Evolutionary conservation across 495 filamentous ascomycete species (phyloP), one percentile per base, ranked within the genome.

Genomic region (Podospora appendiculata): DNA sequence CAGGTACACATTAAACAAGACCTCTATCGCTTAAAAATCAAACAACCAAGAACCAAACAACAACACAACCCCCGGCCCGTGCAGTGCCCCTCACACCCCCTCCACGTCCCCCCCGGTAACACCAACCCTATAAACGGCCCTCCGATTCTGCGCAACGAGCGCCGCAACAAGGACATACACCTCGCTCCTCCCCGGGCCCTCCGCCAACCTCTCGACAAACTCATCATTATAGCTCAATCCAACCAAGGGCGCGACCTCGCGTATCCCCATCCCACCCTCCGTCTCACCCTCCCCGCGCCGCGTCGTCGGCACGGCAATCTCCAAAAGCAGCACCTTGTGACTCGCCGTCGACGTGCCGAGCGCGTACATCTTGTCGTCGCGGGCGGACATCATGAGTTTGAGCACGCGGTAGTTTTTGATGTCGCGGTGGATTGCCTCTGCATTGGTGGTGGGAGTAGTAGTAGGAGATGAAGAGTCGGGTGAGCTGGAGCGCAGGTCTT

Each of bases 331-430:
- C 39, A 70, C 53, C 17, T 33, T 56, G 17, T 56, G 52, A 14
- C 48, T 62, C 2, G 55, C 61, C 13, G 48, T 9, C 12, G 52
- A 51, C 8, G 45, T 59, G 3, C 66, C 68, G 14, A 70, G 32
- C 2, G 65, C 66, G 45, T 59, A 64, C 0, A 69, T 52, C 18
- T 55, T 53, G 14, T 56, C 54, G 16, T 64, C 52, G 13, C 45
- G 42, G 18, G 45, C 35, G 36, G 60, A 56, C 35, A 60, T 58
- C 38, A 70, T 52, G 9, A 70, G 48, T 40, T 62, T 60, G 3
- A 61, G n/a, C 6, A 70, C 54, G 13, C 58, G 55, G 32, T 67
- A 67, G 17, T 63, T 63, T 9, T 54, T 48, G n/a, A 69, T 58
- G 14, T 51, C 51, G 14, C 41, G 57, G 17, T 66, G 50, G n/a